Percentiles rank a stretch among this genome's conserved stretches.
phyloP scores from a whole-genome alignment of 352 stramenopile genomes.

The Globisporangium solare region DNA sequence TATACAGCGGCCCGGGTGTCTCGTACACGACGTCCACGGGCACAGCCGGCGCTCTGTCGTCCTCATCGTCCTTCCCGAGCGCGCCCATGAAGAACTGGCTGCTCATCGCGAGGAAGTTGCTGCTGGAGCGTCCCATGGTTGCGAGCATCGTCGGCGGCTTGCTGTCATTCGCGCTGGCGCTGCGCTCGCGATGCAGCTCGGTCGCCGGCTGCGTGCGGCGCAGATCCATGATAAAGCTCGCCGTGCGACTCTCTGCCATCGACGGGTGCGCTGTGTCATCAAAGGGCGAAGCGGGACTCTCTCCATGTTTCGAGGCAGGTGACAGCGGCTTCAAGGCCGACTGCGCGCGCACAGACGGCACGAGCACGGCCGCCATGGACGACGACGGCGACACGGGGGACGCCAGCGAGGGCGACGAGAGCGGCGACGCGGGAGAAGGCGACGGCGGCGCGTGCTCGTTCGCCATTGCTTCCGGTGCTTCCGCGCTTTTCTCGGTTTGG shows the following conservation, averaged over 20 bases:
- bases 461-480: constrained; percentile 1
- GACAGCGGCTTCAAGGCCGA: no score
- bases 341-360: not conserved
- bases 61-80: constrained; percentile 5
- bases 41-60: constrained; percentile 21
- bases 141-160: constrained; percentile 25
- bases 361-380: constrained; percentile 1
- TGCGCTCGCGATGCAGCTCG: constrained; percentile 25
- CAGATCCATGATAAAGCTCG: constrained; percentile 10
- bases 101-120: constrained; percentile 37
- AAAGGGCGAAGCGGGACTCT: not conserved
- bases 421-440: no score
- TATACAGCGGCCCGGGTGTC: constrained; percentile 43
- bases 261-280: not conserved
- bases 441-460: not conserved
- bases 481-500: no score
- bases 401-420: no score
- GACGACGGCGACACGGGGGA: not conserved
- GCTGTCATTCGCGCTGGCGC: constrained; percentile 4
- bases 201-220: constrained; percentile 54
- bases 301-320: no score
- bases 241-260: constrained; percentile 5
- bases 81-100: constrained; percentile 24
- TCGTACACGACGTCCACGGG: constrained; percentile 47
- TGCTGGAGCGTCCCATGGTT: constrained; percentile 20